These are phyloP conservation scores for Rhinocladiella similis DNA, from an alignment of 2,329 filamentous ascomycete genomes.

Conservation along the genomic window DNA sequence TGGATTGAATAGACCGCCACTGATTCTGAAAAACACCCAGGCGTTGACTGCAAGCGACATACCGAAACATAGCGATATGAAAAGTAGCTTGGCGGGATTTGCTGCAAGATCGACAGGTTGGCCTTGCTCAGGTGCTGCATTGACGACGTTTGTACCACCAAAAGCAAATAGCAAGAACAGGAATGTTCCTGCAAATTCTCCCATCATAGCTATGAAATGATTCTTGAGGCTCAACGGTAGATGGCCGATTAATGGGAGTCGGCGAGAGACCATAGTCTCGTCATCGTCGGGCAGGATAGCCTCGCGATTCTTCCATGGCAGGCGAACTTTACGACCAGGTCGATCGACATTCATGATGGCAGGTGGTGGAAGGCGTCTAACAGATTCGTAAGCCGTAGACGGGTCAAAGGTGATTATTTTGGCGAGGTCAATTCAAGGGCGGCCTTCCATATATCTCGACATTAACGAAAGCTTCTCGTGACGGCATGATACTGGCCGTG, in stretches of 20 bases:
- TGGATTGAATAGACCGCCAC: conserved; percentile 53
- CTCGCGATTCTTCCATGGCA: conserved; percentile 20
- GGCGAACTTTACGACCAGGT: conserved; percentile 14
- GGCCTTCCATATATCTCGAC: not conserved
- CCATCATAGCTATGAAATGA: conserved; percentile 45
- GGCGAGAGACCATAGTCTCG: conserved; percentile 23
- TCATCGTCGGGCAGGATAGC: conserved; percentile 15
- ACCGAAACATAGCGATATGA: conserved; percentile 46
- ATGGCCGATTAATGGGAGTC: conserved; percentile 12
- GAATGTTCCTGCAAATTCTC: conserved; percentile 55
- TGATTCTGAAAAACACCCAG: conserved; percentile 56
- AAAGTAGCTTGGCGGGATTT: conserved; percentile 32
- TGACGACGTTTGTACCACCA: conserved; percentile 48
- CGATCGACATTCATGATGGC: conserved; percentile 10
- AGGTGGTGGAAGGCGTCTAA: not conserved
- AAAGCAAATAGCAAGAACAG: conserved; percentile 52
- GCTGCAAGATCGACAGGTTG: conserved; percentile 11
- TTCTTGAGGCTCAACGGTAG: conserved; percentile 13
- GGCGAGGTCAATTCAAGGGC: not conserved
- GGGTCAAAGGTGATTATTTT: too few relatives aligned
- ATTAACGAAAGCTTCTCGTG: not conserved
- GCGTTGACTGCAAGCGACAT: conserved; percentile 52
- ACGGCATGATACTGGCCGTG: not conserved
- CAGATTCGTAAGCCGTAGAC: too few relatives aligned
- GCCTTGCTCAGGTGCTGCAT: conserved; percentile 30